A percentile compares a stretch with the other conserved stretches of the same genome.
Evolutionary conservation across 768 basidiomycete species (phyloP).

Genomic region (Russula sp.): DNA sequence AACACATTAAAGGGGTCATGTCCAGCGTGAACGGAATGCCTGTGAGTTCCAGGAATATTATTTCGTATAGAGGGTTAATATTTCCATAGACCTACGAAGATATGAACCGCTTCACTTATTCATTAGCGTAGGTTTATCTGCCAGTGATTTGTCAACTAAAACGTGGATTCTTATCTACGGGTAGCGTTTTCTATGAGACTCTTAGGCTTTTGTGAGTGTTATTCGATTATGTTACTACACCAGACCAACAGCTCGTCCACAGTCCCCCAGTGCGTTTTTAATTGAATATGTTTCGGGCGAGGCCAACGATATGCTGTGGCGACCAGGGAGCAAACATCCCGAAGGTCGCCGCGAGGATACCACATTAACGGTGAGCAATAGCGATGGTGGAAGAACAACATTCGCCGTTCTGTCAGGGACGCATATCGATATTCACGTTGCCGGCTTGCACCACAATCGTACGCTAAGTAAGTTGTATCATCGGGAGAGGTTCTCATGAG

Average conservation of each 20-base stretch:
- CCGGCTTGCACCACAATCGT: conserved; percentile 54
- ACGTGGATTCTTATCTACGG: background rate
- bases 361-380: conserved; percentile 37
- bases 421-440: conserved; percentile 38
- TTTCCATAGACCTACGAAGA: background rate
- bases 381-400: conserved; percentile 40
- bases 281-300: background rate
- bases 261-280: conserved; percentile 20
- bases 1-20: conserved; percentile 38
- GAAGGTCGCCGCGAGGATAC: conserved; percentile 48
- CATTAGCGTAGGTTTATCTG: conserved; percentile 19
- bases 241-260: background rate
- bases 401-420: conserved; percentile 47
- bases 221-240: background rate
- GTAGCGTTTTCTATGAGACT: conserved; percentile 51
- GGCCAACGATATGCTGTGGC: conserved; percentile 17
- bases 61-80: background rate
- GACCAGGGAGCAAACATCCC: conserved; percentile 46
- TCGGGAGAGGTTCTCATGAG: background rate
- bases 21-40: conserved; percentile 29
- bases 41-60: background rate
- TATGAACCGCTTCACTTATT: background rate
- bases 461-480: background rate
- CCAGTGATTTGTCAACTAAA: too few species aligned
- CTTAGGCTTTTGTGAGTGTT: conserved; percentile 41